Conservation (phyloP, 1,284 basidiomycete genomes). For the Microbotryum intermedium region DNA sequence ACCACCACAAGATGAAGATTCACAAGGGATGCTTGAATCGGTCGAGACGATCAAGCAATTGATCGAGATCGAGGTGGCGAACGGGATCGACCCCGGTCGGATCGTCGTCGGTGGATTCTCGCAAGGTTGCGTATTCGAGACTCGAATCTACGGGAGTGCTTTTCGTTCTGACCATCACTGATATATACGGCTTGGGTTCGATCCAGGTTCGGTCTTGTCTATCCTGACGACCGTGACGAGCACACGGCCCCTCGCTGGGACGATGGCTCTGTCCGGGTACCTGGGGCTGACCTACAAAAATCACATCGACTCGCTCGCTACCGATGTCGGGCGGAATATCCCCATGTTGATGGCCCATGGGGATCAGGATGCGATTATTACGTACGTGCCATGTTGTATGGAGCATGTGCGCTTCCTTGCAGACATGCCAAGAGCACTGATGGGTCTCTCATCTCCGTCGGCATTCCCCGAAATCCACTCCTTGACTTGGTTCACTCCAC, state of each 20-base stretch:
- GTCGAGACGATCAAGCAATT: constrained; percentile 56
- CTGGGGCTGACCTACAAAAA: constrained; percentile 26
- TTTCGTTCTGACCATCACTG: neutral
- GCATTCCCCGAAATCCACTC: neutral
- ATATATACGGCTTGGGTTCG: neutral
- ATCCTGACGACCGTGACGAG: constrained; percentile 61
- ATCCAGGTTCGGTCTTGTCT: constrained; percentile 57
- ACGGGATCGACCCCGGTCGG: constrained; percentile 52
- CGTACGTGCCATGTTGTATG: neutral
- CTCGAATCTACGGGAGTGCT: too few relatives aligned
- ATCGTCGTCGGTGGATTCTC: constrained; percentile 73
- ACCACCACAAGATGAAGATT: constrained; percentile 57
- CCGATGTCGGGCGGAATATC: too few relatives aligned
- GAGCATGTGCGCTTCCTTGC: neutral
- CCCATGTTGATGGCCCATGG: too few relatives aligned
- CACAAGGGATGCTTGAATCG: constrained; percentile 56
- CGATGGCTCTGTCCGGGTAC: constrained; percentile 61
- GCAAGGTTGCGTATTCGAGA: constrained; percentile 47
- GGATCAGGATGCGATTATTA: neutral
- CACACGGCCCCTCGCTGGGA: constrained; percentile 59
- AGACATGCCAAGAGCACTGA: neutral
- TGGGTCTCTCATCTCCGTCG: neutral
- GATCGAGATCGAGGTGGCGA: constrained; percentile 62
- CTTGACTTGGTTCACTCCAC: neutral
- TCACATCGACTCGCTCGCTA: constrained; percentile 53